phyloP scores from a whole-genome alignment of 1,284 basidiomycete species.

The Sanghuangporus weigelae region DNA sequence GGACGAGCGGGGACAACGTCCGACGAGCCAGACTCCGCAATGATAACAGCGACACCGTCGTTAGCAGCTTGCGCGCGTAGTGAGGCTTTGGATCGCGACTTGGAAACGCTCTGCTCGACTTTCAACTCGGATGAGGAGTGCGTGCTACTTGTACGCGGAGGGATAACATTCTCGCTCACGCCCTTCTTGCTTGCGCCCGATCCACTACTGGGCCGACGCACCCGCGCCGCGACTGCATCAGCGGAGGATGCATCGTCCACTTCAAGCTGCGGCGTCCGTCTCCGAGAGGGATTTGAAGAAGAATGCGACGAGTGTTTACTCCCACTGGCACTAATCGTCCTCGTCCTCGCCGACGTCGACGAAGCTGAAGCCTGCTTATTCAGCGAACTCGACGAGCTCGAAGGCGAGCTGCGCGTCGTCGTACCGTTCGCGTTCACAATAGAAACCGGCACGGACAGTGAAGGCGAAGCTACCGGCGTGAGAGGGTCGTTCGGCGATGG shows the following conservation, averaged over 20 bases:
- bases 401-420: neutral
- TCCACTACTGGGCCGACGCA: neutral
- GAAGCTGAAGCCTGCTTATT: neutral
- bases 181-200: neutral
- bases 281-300: constrained; percentile 2
- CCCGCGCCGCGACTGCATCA: neutral
- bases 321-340: neutral
- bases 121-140: constrained; percentile 15
- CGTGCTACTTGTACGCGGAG: neutral
- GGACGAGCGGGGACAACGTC: neutral
- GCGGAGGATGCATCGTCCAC: neutral
- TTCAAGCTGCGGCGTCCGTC: neutral
- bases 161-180: neutral
- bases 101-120: neutral
- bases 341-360: neutral
- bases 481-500: neutral
- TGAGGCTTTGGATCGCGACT: constrained; percentile 1
- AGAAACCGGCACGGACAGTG: neutral
- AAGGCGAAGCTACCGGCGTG: neutral
- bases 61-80: neutral
- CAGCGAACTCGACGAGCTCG: neutral
- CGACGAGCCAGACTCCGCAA: neutral
- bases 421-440: neutral
- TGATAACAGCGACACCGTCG: neutral
- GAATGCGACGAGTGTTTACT: constrained; percentile 1